Percentiles rank a stretch among this genome's conserved stretches.
Evolutionary conservation across 306 rosid species (phyloP).

Genomic region (Casuarina cunninghamiana): DNA sequence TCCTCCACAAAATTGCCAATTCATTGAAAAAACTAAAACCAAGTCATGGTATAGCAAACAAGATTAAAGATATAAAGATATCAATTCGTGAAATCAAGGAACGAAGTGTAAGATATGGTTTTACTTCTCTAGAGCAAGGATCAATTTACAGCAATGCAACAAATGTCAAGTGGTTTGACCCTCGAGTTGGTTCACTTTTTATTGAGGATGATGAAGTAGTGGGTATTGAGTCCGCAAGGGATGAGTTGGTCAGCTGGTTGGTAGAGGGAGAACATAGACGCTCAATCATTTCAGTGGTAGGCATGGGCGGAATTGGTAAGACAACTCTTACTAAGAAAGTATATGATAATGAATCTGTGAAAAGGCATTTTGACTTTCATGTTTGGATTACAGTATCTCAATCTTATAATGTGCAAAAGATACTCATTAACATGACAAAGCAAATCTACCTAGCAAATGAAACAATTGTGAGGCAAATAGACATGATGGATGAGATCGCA

Average conservation of each 20-base stretch:
- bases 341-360: conserved; percentile 2
- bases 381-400: conserved; percentile 7
- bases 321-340: conserved; percentile 3
- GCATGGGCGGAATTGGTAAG: neutral
- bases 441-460: neutral
- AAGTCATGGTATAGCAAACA: neutral
- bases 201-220: conserved; percentile 1
- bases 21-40: neutral
- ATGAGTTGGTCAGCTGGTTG: neutral
- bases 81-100: conserved; percentile 5
- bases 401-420: neutral
- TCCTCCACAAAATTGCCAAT: neutral
- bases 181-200: conserved; percentile 2
- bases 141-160: neutral
- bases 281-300: neutral
- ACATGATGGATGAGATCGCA: neutral
- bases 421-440: neutral
- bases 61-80: conserved; percentile 5
- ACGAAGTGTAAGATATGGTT: conserved; percentile 1
- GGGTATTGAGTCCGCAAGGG: conserved; percentile 1
- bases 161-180: conserved; percentile 2
- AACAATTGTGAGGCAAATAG: neutral
- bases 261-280: neutral
- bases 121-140: neutral
- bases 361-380: neutral